phyloP scores from a whole-genome alignment of 2,329 filamentous ascomycete species.

The Colletotrichum endophyticum region DNA sequence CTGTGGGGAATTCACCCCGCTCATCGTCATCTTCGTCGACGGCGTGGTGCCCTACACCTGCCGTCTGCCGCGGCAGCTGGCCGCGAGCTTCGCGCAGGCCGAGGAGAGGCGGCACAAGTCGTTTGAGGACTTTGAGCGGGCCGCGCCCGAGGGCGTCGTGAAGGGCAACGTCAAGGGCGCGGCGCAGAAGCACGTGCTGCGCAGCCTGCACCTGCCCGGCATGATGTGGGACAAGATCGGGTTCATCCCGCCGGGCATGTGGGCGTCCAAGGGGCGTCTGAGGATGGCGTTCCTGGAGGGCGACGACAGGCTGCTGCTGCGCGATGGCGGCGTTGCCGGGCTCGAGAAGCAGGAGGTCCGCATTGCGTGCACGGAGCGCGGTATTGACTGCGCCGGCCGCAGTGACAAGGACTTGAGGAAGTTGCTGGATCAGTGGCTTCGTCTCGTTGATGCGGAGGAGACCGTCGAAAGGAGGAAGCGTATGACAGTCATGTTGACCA shows the following conservation, averaged over 20 bases:
- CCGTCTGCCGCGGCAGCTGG: constrained; percentile 78
- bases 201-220: constrained; percentile 49
- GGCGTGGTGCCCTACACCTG: constrained; percentile 80
- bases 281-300: constrained; percentile 67
- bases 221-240: constrained; percentile 55
- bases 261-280: constrained; percentile 57
- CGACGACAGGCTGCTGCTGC: constrained; percentile 73
- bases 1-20: constrained; percentile 85
- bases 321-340: constrained; percentile 63
- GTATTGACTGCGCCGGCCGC: constrained; percentile 60
- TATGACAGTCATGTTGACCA: constrained; percentile 45
- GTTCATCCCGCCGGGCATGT: constrained; percentile 52
- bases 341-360: constrained; percentile 69
- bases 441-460: constrained; percentile 43
- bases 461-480: constrained; percentile 39
- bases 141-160: constrained; percentile 38
- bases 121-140: constrained; percentile 47
- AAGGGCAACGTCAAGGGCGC: constrained; percentile 21
- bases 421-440: constrained; percentile 52
- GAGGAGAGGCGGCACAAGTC: constrained; percentile 57
- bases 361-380: constrained; percentile 75
- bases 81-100: constrained; percentile 57
- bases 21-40: constrained; percentile 76
- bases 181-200: constrained; percentile 43
- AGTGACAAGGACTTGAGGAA: constrained; percentile 61